These are phyloP conservation scores for Tuber borchii DNA, from an alignment of 495 filamentous ascomycete genomes.

Conservation along the genomic window DNA sequence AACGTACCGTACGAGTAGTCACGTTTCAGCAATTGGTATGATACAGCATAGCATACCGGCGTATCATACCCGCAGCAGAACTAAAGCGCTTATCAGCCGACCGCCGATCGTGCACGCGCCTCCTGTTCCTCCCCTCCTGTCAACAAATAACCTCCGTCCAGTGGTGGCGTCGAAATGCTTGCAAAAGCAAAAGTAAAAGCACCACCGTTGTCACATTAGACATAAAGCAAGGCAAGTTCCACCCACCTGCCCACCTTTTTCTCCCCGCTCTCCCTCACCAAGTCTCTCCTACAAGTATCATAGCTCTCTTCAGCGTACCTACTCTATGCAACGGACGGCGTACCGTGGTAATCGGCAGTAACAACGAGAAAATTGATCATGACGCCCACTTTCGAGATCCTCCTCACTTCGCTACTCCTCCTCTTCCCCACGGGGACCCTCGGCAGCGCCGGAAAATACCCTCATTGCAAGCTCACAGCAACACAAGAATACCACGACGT, in stretches of 20 bases:
- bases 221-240: background rate
- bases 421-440: background rate
- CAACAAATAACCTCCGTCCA: background rate
- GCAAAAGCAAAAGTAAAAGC: conserved; percentile 6
- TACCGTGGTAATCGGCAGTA: background rate
- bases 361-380: background rate
- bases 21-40: background rate
- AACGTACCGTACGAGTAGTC: background rate
- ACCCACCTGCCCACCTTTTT: background rate
- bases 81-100: conserved; percentile 7
- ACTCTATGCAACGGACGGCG: background rate
- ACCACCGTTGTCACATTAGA: background rate
- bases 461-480: conserved; percentile 20
- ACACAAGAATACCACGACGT: conserved; percentile 28
- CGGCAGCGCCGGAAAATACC: background rate
- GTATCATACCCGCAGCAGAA: background rate
- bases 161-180: background rate
- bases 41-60: background rate
- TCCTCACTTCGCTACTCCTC: background rate
- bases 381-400: background rate
- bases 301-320: background rate
- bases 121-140: background rate
- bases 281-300: background rate
- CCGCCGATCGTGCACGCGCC: background rate
- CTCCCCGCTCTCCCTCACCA: background rate